These are phyloP conservation scores for Hemileia vastatrix DNA, from an alignment of 1,284 basidiomycete species.

Conservation along the genomic window DNA sequence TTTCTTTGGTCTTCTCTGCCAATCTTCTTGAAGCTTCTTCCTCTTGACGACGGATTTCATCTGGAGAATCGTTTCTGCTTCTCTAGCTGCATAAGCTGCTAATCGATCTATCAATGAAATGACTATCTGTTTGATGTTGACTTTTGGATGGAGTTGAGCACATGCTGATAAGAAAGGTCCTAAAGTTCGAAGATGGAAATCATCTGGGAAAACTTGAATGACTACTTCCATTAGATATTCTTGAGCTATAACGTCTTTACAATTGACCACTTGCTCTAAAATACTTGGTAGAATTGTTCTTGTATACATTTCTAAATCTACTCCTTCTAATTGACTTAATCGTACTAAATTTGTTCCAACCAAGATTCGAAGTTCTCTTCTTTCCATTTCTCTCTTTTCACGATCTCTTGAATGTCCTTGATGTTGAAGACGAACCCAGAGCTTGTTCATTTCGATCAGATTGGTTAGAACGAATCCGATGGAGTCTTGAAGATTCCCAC, in stretches of 20 bases:
- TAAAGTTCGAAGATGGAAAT: constrained; percentile 42
- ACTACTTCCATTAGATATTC: constrained; percentile 45
- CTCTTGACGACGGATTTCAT: constrained; percentile 40
- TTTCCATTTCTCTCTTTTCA: constrained; percentile 42
- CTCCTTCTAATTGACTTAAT: constrained; percentile 43
- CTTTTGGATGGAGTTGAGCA: constrained; percentile 41
- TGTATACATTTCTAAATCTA: constrained; percentile 39
- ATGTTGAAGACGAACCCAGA: constrained; percentile 44
- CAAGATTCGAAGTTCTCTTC: constrained; percentile 41
- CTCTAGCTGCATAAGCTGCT: constrained; percentile 40
- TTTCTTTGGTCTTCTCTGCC: constrained; percentile 38
- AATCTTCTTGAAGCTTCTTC: constrained; percentile 35
- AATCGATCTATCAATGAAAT: constrained; percentile 42
- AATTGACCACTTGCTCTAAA: constrained; percentile 43
- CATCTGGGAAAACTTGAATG: constrained; percentile 44
- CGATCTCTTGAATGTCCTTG: constrained; percentile 42
- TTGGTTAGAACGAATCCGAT: constrained; percentile 43
- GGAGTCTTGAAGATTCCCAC: constrained; percentile 39
- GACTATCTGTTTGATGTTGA: constrained; percentile 44
- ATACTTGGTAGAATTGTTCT: constrained; percentile 39
- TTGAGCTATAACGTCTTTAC: constrained; percentile 44
- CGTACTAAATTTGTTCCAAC: constrained; percentile 44
- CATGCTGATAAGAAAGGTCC: constrained; percentile 41
- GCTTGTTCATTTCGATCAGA: constrained; percentile 45
- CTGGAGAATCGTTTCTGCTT: constrained; percentile 42